These are phyloP conservation scores for Schizophyllum amplum DNA, from an alignment of 1,284 basidiomycete genomes.

Conservation along the genomic window DNA sequence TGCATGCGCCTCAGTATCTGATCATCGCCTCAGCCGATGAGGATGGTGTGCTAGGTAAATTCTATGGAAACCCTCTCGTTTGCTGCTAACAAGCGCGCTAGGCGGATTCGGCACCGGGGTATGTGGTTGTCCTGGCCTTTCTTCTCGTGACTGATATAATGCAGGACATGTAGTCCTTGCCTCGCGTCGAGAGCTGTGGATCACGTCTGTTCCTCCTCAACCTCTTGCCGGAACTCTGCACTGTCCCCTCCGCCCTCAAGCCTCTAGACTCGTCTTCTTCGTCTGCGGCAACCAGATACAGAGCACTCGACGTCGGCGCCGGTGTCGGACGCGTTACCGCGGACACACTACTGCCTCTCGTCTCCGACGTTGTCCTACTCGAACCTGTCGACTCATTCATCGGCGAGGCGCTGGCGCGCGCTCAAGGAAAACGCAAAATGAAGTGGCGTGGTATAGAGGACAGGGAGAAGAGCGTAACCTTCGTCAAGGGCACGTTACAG, in stretches of 20 bases:
- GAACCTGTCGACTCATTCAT: conserved; percentile 82
- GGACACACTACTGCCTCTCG: conserved; percentile 77
- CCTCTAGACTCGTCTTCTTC: conserved; percentile 24
- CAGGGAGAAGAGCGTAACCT: conserved; percentile 68
- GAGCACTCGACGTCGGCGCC: conserved; percentile 85
- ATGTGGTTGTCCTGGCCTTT: conserved; percentile 17
- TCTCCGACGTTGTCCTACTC: conserved; percentile 78
- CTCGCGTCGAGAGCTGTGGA: conserved; percentile 80
- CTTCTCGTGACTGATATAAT: conserved; percentile 12
- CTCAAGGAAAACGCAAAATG: conserved; percentile 23
- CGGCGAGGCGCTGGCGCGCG: conserved; percentile 52
- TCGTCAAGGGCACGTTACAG: conserved; percentile 74
- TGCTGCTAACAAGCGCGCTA: conserved; percentile 17
- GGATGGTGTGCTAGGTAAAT: conserved; percentile 65
- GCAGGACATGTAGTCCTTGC: conserved; percentile 53
- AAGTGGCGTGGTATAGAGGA: conserved; percentile 67
- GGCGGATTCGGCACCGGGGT: conserved; percentile 72
- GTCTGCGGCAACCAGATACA: conserved; percentile 14
- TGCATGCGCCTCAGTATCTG: background rate
- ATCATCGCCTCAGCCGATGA: conserved; percentile 41
- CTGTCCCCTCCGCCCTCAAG: conserved; percentile 60
- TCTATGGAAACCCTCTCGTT: conserved; percentile 7
- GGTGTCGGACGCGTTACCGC: conserved; percentile 88
- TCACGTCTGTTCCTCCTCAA: conserved; percentile 81
- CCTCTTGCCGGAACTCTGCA: conserved; percentile 71